phyloP scores from a whole-genome alignment of 331 rosid genomes.

The Malus hybrid region DNA sequence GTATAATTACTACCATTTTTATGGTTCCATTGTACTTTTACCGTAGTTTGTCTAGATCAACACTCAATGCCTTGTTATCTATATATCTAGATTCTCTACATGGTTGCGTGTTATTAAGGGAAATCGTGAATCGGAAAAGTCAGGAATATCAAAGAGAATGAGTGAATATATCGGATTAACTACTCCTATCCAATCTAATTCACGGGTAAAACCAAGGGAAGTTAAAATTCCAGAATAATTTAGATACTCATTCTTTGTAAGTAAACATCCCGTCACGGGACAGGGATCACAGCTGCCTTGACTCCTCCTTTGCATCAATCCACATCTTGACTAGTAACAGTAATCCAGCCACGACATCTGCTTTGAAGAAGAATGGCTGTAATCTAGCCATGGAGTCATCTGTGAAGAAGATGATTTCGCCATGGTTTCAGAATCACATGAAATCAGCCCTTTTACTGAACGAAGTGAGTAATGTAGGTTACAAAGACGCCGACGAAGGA shows the following conservation, averaged over 20 bases:
- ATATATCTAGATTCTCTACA: neutral
- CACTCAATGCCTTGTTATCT: neutral
- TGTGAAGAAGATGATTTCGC: neutral
- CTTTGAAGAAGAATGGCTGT: neutral
- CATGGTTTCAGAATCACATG: neutral
- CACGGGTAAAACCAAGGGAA: neutral
- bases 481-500: too few relatives aligned
- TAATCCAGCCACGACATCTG: neutral
- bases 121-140: neutral
- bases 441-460: too few relatives aligned
- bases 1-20: neutral
- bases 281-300: neutral
- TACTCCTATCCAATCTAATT: neutral
- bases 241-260: neutral
- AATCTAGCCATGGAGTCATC: neutral
- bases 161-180: neutral
- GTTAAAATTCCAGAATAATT: too few relatives aligned
- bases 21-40: neutral
- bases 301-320: neutral
- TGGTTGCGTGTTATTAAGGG: neutral
- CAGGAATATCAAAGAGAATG: neutral
- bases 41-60: neutral
- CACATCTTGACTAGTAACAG: neutral
- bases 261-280: neutral
- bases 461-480: too few relatives aligned